phyloP scores from a whole-genome alignment of 768 basidiomycete species.

The Suillus ampliporus region DNA sequence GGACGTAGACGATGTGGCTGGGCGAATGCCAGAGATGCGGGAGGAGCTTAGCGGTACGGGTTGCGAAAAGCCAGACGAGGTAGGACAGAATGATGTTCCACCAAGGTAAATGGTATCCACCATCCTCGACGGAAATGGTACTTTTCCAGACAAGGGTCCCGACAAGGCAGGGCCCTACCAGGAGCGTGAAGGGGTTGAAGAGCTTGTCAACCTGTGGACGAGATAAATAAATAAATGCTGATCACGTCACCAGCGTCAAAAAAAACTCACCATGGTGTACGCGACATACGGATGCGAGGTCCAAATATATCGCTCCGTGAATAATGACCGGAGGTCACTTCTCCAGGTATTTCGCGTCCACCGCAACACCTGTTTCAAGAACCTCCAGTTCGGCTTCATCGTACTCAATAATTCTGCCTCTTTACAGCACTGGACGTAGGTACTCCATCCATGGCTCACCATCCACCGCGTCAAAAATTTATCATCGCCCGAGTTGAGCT shows the following conservation, averaged over 20 bases:
- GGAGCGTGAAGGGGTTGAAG: slow-evolving; percentile 85
- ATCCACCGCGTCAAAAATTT: slow-evolving; percentile 97
- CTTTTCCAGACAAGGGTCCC: slow-evolving; percentile 79
- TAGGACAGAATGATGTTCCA: slow-evolving; percentile 79
- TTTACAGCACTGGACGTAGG: slow-evolving; percentile 88
- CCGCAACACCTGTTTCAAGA: slow-evolving; percentile 90
- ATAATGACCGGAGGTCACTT: slow-evolving; percentile 85
- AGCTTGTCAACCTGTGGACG: slow-evolving; percentile 75
- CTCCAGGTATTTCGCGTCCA: slow-evolving; percentile 97
- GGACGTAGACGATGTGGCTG: slow-evolving; percentile 78
- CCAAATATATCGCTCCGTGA: slow-evolving; percentile 90
- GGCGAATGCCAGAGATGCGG: slow-evolving; percentile 84
- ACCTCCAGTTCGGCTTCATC: slow-evolving; percentile 97
- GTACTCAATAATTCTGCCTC: slow-evolving; percentile 88
- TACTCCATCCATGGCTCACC: slow-evolving; percentile 94
- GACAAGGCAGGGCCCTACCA: slow-evolving; percentile 84
- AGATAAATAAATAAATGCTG: neutral
- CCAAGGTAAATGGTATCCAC: slow-evolving; percentile 83
- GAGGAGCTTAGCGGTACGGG: slow-evolving; percentile 78
- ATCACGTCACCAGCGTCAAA: neutral
- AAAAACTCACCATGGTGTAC: slow-evolving; percentile 75
- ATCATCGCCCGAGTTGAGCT: slow-evolving; percentile 93
- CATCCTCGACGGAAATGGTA: slow-evolving; percentile 65
- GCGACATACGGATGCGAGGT: slow-evolving; percentile 77
- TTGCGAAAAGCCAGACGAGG: slow-evolving; percentile 70